These are phyloP conservation scores for Trichoderma harzianum DNA, from an alignment of 2,329 filamentous ascomycete species.

Conservation along the genomic window DNA sequence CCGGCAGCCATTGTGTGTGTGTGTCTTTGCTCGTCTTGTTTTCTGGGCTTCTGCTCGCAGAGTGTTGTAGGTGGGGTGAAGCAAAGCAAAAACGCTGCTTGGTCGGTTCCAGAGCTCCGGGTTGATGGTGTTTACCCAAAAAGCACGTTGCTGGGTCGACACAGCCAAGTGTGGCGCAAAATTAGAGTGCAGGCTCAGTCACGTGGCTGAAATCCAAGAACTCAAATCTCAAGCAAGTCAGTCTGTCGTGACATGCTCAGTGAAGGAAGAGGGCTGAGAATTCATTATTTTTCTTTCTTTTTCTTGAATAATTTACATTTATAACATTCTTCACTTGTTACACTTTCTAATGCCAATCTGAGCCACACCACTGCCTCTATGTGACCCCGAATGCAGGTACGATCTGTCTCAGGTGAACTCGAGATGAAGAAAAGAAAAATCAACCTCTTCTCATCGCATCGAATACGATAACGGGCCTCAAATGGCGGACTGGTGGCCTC, in stretches of 20 bases:
- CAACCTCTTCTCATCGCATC: conserved; percentile 26
- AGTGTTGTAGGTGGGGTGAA: neutral
- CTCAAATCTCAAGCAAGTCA: neutral
- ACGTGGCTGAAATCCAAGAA: conserved; percentile 21
- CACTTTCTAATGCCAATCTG: neutral
- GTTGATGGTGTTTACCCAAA: conserved; percentile 18
- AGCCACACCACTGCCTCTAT: neutral
- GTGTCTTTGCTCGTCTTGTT: neutral
- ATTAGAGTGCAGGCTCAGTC: conserved; percentile 2
- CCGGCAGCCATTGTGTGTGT: conserved; percentile 49
- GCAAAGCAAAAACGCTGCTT: neutral
- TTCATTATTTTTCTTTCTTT: neutral
- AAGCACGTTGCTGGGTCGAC: conserved; percentile 26
- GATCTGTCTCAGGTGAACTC: conserved; percentile 22
- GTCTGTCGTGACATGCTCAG: neutral
- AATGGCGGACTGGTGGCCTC: conserved; percentile 37
- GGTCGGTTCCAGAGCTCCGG: neutral
- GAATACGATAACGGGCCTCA: conserved; percentile 32
- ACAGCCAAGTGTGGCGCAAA: conserved; percentile 11
- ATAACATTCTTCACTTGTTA: neutral
- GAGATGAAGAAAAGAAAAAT: conserved; percentile 33
- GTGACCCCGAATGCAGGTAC: neutral
- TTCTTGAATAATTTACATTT: neutral
- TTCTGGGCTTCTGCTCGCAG: neutral
- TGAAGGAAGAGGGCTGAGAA: neutral